Conservation (phyloP, 2,329 filamentous ascomycete genomes). For the Epichloe amarillans region DNA sequence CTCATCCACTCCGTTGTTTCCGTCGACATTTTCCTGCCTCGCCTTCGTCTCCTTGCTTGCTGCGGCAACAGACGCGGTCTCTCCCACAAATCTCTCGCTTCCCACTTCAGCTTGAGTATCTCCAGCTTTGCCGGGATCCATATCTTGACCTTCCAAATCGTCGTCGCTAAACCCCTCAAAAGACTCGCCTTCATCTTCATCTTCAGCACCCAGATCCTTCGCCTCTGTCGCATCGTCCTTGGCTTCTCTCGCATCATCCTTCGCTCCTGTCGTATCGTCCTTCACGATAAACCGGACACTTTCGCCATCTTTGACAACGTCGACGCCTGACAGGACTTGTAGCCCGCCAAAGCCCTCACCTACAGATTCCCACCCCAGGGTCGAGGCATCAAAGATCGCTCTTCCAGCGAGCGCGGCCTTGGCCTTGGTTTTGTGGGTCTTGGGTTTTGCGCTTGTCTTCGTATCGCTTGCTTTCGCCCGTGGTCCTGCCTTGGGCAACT, state of each 20-base stretch:
- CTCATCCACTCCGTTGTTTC: conserved; percentile 7
- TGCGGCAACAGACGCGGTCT: not conserved
- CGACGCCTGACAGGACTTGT: conserved; percentile 84
- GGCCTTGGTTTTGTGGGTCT: conserved; percentile 4
- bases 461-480: not conserved
- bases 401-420: conserved; percentile 9
- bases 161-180: conserved; percentile 53
- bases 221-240: conserved; percentile 11
- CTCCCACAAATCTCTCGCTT: conserved; percentile 9
- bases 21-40: conserved; percentile 6
- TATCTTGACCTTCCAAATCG: conserved; percentile 19
- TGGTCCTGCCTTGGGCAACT: conserved; percentile 5
- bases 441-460: not conserved
- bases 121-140: conserved; percentile 20
- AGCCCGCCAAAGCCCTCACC: conserved; percentile 89
- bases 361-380: conserved; percentile 55
- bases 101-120: conserved; percentile 18
- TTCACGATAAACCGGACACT: conserved; percentile 42
- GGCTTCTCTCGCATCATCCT: conserved; percentile 13
- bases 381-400: conserved; percentile 28
- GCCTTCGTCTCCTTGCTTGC: not conserved
- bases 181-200: conserved; percentile 34
- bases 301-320: conserved; percentile 57
- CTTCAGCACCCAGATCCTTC: conserved; percentile 8
- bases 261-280: conserved; percentile 10